Conservation (phyloP, 2,329 filamentous ascomycete genomes). For the Xylaria multiplex region DNA sequence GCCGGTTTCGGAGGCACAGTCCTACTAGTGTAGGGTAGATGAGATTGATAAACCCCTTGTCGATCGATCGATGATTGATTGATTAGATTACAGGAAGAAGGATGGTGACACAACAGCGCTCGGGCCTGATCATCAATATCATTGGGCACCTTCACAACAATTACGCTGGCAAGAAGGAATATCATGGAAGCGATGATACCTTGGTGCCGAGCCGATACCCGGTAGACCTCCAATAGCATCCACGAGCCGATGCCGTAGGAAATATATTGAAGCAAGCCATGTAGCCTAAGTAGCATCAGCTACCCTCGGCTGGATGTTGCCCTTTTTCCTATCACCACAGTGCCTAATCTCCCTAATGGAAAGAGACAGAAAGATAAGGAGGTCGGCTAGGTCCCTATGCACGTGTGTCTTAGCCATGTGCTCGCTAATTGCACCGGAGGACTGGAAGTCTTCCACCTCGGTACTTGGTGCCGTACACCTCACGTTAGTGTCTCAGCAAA, state of each 20-base stretch:
- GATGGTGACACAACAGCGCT: slow-evolving; percentile 16
- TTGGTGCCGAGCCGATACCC: background rate
- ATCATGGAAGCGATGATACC: background rate
- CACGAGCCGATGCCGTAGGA: no score
- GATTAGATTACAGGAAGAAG: slow-evolving; percentile 45
- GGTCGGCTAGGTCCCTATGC: background rate
- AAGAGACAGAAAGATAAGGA: background rate
- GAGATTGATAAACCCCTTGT: slow-evolving; percentile 42
- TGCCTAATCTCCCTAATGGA: background rate
- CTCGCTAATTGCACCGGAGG: slow-evolving; percentile 2
- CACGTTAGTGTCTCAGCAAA: background rate
- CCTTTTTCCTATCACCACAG: background rate
- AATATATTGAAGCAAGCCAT: background rate
- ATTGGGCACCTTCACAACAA: slow-evolving; percentile 1
- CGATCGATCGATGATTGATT: slow-evolving; percentile 22
- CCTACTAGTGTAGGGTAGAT: slow-evolving; percentile 30
- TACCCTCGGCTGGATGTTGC: background rate
- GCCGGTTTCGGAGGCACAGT: slow-evolving; percentile 39
- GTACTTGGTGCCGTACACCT: no score
- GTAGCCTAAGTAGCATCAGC: background rate
- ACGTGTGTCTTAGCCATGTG: slow-evolving; percentile 4
- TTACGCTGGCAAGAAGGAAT: background rate
- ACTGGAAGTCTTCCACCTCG: background rate
- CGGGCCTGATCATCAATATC: background rate
- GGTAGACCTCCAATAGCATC: background rate